These are phyloP conservation scores for Arthrobotrys entomopaga DNA, from an alignment of 2,329 filamentous ascomycete species.

Conservation along the genomic window DNA sequence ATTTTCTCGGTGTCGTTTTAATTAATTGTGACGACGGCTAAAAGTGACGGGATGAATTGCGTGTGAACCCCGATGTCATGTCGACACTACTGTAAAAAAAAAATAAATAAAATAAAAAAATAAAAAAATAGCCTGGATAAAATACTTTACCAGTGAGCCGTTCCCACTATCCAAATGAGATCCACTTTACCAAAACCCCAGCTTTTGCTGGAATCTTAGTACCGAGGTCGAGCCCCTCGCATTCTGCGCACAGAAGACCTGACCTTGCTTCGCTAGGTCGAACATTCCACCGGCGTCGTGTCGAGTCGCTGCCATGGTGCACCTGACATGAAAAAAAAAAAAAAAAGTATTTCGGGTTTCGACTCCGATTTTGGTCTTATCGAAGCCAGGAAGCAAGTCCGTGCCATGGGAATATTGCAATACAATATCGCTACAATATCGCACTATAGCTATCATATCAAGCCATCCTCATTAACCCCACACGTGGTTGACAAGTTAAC, in stretches of 20 bases:
- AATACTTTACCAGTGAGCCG: conserved; percentile 52
- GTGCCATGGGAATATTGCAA: too few relatives aligned
- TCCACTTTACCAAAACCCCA: conserved; percentile 22
- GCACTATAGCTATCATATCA: conserved; percentile 22
- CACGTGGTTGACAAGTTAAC: conserved; percentile 48
- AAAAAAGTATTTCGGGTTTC: too few relatives aligned
- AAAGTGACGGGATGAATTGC: conserved; percentile 50
- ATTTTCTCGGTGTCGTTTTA: conserved; percentile 15
- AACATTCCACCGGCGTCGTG: conserved; percentile 13
- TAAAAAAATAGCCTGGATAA: too few relatives aligned
- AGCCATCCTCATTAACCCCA: conserved; percentile 4
- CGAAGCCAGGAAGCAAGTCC: conserved; percentile 3
- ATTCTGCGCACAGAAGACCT: conserved; percentile 30
- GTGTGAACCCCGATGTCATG: conserved; percentile 48
- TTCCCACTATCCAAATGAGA: conserved; percentile 28
- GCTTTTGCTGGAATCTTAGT: conserved; percentile 11
- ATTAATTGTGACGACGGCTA: conserved; percentile 50
- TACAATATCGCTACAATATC: too few relatives aligned
- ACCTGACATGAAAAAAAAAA: neutral
- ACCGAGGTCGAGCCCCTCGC: conserved; percentile 26
- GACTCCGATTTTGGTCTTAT: conserved; percentile 18
- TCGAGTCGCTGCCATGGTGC: conserved; percentile 6
- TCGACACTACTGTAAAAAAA: conserved; percentile 10
- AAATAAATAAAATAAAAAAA: too few relatives aligned
- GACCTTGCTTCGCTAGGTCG: neutral